phyloP scores from a whole-genome alignment of 2,329 filamentous ascomycete genomes.

The Rutstroemia sp. region DNA sequence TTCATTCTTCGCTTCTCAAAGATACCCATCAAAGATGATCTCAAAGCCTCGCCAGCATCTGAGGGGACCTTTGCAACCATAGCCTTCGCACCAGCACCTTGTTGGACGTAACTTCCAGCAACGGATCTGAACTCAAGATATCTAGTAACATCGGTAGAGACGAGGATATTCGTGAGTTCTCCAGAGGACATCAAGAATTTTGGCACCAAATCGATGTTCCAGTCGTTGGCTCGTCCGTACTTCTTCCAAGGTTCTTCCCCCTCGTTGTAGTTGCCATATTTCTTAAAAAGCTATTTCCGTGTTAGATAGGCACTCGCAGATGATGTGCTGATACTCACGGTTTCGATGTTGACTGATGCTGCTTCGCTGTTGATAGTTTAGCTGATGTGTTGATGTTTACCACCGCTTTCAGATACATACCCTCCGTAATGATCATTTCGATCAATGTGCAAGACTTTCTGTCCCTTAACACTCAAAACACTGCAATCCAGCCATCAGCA shows the following conservation, averaged over 20 bases:
- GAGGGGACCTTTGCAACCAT: conserved; percentile 96
- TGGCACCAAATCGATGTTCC: conserved; percentile 98
- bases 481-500: conserved; percentile 35
- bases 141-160: conserved; percentile 85
- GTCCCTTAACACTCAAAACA: conserved; percentile 95
- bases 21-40: conserved; percentile 90
- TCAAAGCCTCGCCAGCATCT: conserved; percentile 81
- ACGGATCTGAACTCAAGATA: conserved; percentile 94
- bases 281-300: conserved; percentile 75
- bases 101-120: conserved; percentile 92
- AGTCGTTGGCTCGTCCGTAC: conserved; percentile 93
- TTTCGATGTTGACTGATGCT: conserved; percentile 92
- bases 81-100: conserved; percentile 71
- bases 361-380: conserved; percentile 58
- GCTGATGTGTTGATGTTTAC: conserved; percentile 23
- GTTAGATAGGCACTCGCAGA: conserved; percentile 29
- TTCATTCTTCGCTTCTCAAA: conserved; percentile 98
- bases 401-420: conserved; percentile 39
- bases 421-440: conserved; percentile 98
- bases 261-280: conserved; percentile 73
- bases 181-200: conserved; percentile 99
- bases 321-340: conserved; percentile 46
- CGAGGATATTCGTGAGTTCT: conserved; percentile 96
- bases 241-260: conserved; percentile 96
- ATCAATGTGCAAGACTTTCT: conserved; percentile 98